Evolutionary conservation across 1,284 basidiomycete genomes (phyloP).

Genomic region (Schizopora paradoxa): DNA sequence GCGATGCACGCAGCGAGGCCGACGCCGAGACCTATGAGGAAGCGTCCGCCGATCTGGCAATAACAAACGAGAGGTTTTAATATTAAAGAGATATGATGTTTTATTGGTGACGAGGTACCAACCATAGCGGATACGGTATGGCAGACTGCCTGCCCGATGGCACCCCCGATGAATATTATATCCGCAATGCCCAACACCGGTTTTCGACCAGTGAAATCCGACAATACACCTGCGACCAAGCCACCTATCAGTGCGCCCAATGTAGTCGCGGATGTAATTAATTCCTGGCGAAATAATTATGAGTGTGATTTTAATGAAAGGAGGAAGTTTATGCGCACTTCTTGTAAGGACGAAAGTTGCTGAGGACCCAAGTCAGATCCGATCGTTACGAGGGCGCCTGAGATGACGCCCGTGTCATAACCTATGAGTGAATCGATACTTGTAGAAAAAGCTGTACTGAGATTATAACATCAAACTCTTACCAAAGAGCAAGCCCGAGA

Average conservation of each 20-base stretch:
- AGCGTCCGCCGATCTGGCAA: slow-evolving; percentile 61
- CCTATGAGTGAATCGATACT: slow-evolving; percentile 40
- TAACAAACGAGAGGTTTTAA: neutral
- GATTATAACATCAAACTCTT: slow-evolving; percentile 23
- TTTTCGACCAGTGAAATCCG: slow-evolving; percentile 68
- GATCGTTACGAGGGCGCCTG: slow-evolving; percentile 72
- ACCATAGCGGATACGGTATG: slow-evolving; percentile 71
- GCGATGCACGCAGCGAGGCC: slow-evolving; percentile 76
- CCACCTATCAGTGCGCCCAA: slow-evolving; percentile 75
- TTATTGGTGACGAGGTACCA: slow-evolving; percentile 17
- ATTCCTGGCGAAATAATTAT: slow-evolving; percentile 43
- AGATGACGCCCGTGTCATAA: slow-evolving; percentile 78
- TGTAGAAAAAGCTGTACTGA: neutral
- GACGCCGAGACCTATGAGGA: slow-evolving; percentile 67
- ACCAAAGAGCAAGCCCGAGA: slow-evolving; percentile 79
- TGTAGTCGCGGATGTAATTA: slow-evolving; percentile 78
- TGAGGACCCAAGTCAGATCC: slow-evolving; percentile 60
- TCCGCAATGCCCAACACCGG: slow-evolving; percentile 68
- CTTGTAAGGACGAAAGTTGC: slow-evolving; percentile 56
- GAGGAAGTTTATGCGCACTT: slow-evolving; percentile 39
- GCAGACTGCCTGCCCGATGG: slow-evolving; percentile 61
- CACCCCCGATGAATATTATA: slow-evolving; percentile 71
- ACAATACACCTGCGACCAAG: slow-evolving; percentile 62
- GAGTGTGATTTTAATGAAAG: neutral
- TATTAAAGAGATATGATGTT: neutral